Conservation (phyloP, 768 basidiomycete genomes). For the Xerocomus brunneocitrinus region DNA sequence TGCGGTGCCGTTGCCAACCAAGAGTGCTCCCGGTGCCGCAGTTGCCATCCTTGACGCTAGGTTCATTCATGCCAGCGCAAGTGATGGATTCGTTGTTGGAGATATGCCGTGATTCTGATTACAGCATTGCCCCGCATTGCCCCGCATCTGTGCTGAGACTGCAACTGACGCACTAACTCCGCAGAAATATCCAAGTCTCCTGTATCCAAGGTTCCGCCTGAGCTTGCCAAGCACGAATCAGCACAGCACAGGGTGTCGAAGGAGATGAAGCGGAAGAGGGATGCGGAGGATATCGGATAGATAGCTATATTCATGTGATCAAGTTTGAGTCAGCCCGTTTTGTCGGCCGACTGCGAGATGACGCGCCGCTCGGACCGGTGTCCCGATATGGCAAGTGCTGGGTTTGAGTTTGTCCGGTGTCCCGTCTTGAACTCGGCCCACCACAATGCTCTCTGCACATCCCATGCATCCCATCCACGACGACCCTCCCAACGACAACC, state of each 20-base stretch:
- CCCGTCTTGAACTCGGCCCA: conserved; percentile 2
- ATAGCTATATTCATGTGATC: neutral
- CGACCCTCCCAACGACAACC: neutral
- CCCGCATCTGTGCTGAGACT: conserved; percentile 14
- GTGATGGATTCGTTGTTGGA: neutral
- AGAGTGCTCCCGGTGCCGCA: neutral
- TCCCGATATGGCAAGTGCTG: conserved; percentile 13
- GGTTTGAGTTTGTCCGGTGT: conserved; percentile 1
- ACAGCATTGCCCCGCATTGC: neutral
- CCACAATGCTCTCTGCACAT: conserved; percentile 34
- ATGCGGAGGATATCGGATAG: conserved; percentile 69
- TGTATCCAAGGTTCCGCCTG: conserved; percentile 81
- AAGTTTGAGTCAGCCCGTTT: neutral
- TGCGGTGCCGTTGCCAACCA: neutral
- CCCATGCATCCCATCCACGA: conserved; percentile 30
- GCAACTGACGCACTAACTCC: conserved; percentile 16
- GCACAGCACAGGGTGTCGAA: conserved; percentile 87
- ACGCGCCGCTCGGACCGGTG: conserved; percentile 15
- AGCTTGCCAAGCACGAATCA: conserved; percentile 87
- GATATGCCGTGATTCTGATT: conserved; percentile 3
- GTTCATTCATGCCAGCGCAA: neutral
- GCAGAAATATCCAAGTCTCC: conserved; percentile 92
- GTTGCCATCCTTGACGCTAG: neutral
- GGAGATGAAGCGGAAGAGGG: conserved; percentile 94
- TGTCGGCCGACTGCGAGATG: conserved; percentile 18